phyloP scores from a whole-genome alignment of 108 stramenopile species.

The Cafeteria roenbergensis region DNA sequence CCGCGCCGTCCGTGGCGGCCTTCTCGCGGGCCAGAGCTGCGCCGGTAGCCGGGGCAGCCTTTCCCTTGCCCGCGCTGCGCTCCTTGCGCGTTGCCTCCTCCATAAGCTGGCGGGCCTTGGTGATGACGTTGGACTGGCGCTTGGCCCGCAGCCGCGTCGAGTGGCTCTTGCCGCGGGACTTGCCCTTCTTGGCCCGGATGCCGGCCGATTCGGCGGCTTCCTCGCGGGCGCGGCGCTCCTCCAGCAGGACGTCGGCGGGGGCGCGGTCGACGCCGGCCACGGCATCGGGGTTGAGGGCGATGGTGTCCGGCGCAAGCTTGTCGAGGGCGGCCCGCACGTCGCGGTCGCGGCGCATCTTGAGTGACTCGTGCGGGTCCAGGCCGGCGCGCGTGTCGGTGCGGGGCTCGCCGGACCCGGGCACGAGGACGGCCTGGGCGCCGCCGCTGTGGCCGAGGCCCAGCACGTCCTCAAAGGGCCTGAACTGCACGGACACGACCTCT shows the following conservation, averaged over 20 bases:
- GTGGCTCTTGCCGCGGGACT: not conserved
- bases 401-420: constrained; percentile 88
- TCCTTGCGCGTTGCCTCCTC: too few species aligned
- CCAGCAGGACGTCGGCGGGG: constrained; percentile 35
- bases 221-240: too few species aligned
- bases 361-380: constrained; percentile 76
- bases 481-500: constrained; percentile 20
- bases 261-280: constrained; percentile 73
- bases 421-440: constrained; percentile 74
- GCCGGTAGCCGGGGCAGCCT: too few species aligned
- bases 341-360: constrained; percentile 75
- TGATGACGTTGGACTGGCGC: not conserved
- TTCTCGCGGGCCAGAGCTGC: too few species aligned
- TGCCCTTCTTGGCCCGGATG: constrained; percentile 5
- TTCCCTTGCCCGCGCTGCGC: too few species aligned
- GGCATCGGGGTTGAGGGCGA: constrained; percentile 70
- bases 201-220: too few species aligned
- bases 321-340: constrained; percentile 83
- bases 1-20: too few species aligned
- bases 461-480: constrained; percentile 93
- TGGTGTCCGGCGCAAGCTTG: constrained; percentile 85
- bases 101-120: not conserved
- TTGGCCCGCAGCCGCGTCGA: not conserved
- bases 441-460: constrained; percentile 74
- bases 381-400: constrained; percentile 79